Evolutionary conservation across 2,329 filamentous ascomycete genomes (phyloP), one percentile per base, ranked within the genome.

Genomic region (Apiospora aurea): DNA sequence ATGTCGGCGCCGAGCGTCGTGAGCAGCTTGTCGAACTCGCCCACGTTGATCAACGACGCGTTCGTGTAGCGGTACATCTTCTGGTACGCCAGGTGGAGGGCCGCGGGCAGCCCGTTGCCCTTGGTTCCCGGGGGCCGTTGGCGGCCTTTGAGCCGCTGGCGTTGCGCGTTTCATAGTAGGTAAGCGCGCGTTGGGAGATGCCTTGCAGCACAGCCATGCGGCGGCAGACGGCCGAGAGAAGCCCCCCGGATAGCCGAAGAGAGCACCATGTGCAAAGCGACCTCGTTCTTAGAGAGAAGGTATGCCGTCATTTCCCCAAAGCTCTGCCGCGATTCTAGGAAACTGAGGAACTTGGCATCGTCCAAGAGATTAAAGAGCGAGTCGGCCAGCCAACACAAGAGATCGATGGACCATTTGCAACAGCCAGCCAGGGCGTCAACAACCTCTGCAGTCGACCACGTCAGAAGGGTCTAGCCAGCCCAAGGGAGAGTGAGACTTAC

Each of bases 381-480:
- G 76, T 92, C 89, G n/a, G 85, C 83, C 14, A 92, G 79, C 88
- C 90, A 92, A 2, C 87, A 85, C 66, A 92, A 81, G 18, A 97
- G 85, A 73, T 96, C 92, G 47, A 95, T 85, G 0, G 90, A 89
- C 95, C 95, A 98, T 78, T 89, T 91, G 4, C 93, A 90, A 71
- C 94, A 92, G 29, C 94, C 93, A 6, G 91, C 88, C 14, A 97
- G 84, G 64, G 91, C 89, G 53, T 91, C 89, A 2, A 96, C 88
- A 16, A 94, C 90, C 78, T 96, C 94, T 90, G 70, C 44, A 10
- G 13, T 64, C 34, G 57, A 7, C 4, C 21, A 13, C 34, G 21
- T 47, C 61, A 46, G 41, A 46, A 26, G 21, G 21, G 11, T 26
- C 29, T n/a, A 38, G 34, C 18, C 38, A 38, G 46, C 26, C 74